A percentile compares a stretch with the other conserved stretches of the same genome.
Conservation (phyloP, 352 stramenopile species). For the Pythium phragmitis region DNA sequence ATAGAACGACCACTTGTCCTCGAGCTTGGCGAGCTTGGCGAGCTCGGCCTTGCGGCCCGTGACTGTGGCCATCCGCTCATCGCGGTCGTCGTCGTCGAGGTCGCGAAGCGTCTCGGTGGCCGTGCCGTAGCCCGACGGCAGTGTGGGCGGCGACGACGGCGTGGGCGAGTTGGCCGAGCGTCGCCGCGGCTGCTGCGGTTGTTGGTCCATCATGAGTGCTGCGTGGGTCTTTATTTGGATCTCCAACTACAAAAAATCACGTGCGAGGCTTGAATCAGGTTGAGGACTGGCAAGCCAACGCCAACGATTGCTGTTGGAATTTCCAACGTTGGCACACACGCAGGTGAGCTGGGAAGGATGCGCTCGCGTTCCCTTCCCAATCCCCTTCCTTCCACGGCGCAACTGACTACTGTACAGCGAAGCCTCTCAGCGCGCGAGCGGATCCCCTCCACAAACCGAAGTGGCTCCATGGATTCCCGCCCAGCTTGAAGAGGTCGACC, state of each 20-base stretch:
- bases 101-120: slow-evolving; percentile 11
- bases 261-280: slow-evolving; percentile 21
- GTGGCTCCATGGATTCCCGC: slow-evolving; percentile 12
- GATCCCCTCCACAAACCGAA: slow-evolving; percentile 22
- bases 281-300: slow-evolving; percentile 10
- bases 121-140: neutral
- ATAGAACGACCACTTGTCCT: slow-evolving; percentile 74
- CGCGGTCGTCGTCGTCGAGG: slow-evolving; percentile 27
- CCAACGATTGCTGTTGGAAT: neutral
- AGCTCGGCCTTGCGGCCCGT: slow-evolving; percentile 63
- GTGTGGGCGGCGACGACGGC: neutral
- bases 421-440: neutral
- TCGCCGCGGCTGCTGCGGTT: slow-evolving; percentile 10
- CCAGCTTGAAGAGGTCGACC: slow-evolving; percentile 1
- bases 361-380: slow-evolving; percentile 8
- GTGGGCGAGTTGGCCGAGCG: slow-evolving; percentile 9
- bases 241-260: neutral
- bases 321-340: neutral
- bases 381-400: slow-evolving; percentile 4
- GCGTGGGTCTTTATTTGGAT: neutral
- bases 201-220: slow-evolving; percentile 16
- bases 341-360: slow-evolving; percentile 15
- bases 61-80: slow-evolving; percentile 59
- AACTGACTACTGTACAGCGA: slow-evolving; percentile 21
- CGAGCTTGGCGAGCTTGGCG: slow-evolving; percentile 57